Conservation (phyloP, 768 basidiomycete genomes). For the Cantharellus cinnabarinus region DNA sequence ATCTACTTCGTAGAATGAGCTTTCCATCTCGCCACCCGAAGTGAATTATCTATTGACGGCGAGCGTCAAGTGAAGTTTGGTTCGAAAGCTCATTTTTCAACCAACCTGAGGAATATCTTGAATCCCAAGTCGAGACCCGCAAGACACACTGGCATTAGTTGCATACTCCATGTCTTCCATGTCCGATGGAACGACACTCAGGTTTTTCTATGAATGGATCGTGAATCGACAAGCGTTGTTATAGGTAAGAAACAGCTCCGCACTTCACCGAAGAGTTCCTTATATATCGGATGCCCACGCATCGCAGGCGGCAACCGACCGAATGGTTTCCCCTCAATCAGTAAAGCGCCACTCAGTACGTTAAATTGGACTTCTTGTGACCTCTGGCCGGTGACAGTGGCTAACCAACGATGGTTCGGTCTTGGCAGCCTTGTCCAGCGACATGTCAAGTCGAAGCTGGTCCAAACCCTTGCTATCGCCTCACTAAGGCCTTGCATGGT, state of each 20-base stretch:
- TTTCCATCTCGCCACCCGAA: background rate
- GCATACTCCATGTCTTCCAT: background rate
- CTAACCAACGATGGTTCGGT: constrained; percentile 3
- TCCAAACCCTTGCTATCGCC: background rate
- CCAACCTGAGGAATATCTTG: too few relatives aligned
- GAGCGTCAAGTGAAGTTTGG: too few relatives aligned
- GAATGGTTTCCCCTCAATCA: constrained; percentile 1
- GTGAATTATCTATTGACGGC: background rate
- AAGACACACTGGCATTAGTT: background rate
- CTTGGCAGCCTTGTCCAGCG: background rate
- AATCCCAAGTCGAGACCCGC: too few relatives aligned
- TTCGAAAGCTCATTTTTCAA: too few relatives aligned
- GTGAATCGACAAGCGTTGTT: background rate
- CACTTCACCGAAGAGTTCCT: background rate
- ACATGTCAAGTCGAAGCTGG: background rate
- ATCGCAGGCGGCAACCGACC: background rate
- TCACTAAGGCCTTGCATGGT: background rate
- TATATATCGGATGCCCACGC: background rate
- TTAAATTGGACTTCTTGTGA: constrained; percentile 2
- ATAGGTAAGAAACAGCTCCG: background rate
- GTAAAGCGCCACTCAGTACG: background rate
- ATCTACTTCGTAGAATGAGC: background rate
- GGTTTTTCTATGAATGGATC: background rate
- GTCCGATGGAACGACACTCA: background rate
- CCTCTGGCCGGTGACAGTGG: background rate